Base-by-base conservation (phyloP, 352 stramenopile species). In the Peronospora farinosa region DNA sequence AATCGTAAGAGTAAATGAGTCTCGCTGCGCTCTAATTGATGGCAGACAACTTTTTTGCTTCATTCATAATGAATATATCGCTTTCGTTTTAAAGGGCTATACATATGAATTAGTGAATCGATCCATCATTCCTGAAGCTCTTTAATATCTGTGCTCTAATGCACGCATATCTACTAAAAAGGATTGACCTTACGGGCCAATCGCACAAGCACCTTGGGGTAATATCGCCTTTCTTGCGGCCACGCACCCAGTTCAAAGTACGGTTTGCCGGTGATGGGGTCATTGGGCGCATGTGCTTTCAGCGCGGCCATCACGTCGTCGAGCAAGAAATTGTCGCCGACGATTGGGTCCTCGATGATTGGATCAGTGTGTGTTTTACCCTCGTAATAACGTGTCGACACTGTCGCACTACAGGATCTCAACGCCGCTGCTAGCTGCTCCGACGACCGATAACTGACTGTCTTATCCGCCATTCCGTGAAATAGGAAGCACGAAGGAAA, bases 311-410 rank as follows among this genome's bases (percentile, higher is more conserved):
- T 70, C 17, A 88, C 65, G 13, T 78, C 60, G 28, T 78, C 57
- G 11, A 88, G 45, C 33, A 88, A 33, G 32, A 81, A 71, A 48
- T 88, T 70, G 54, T 88, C 72, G 40, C 77, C 77, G 13, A 70
- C 43, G 27, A 86, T 88, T 9, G 77, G 77, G 54, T 88, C 77
- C 54, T 97, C 89, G 40, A 97, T 82, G 55, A 97, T 97, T 17
- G 88, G 84, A 67, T 97, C 89, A 5, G 89, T 97, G 60, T 97
- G 89, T 13, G 76, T 88, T 78, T 90, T 95, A 49, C 64, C 67
- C 15, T 77, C 49, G 40, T 96, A 97, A 28, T 78, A 81, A 31
- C 76, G 63, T 37, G 72, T 67, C n/a, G 68, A 66, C 11, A 89
- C 78, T 5, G 47, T 51, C 7, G 81, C 49, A 4, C 54, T 63